Evolutionary conservation across 345 rosid genomes (phyloP).

Genomic region (Brassica incana): DNA sequence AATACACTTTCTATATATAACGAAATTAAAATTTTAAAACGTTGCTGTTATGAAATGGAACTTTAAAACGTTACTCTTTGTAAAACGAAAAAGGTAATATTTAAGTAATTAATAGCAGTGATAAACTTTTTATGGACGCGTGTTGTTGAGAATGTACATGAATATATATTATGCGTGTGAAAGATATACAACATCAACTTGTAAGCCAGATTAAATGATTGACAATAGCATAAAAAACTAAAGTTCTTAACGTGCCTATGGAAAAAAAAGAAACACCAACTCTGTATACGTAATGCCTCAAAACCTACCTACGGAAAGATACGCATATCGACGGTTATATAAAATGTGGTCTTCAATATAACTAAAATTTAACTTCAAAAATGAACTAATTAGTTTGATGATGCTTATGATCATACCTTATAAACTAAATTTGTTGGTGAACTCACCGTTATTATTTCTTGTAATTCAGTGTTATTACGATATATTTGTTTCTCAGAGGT

Average conservation of each 20-base stretch:
- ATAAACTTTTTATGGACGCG: not conserved
- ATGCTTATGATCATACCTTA: not conserved
- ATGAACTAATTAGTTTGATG: not conserved
- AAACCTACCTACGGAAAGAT: constrained; percentile 1
- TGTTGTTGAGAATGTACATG: not conserved
- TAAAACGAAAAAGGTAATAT: not conserved
- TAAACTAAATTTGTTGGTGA: not conserved
- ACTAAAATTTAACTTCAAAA: not conserved
- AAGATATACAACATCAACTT: not conserved
- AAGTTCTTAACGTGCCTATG: constrained; percentile 24
- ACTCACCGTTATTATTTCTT: not conserved
- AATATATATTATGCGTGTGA: constrained; percentile 2
- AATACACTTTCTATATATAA: too few species aligned
- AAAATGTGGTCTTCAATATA: not conserved
- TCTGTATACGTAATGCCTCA: constrained; percentile 5
- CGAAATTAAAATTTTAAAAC: not conserved
- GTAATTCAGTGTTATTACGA: not conserved
- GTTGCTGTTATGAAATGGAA: not conserved
- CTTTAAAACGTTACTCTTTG: not conserved
- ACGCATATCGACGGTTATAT: constrained; percentile 6
- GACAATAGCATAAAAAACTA: constrained; percentile 18
- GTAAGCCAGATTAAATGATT: constrained; percentile 11
- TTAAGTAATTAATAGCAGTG: not conserved
- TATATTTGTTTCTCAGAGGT: too few species aligned
- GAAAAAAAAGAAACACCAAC: not conserved